Percentiles rank a stretch among this genome's conserved stretches.
Conservation (phyloP, 164 flowering plant genomes). For the Chimonanthus salicifolius region DNA sequence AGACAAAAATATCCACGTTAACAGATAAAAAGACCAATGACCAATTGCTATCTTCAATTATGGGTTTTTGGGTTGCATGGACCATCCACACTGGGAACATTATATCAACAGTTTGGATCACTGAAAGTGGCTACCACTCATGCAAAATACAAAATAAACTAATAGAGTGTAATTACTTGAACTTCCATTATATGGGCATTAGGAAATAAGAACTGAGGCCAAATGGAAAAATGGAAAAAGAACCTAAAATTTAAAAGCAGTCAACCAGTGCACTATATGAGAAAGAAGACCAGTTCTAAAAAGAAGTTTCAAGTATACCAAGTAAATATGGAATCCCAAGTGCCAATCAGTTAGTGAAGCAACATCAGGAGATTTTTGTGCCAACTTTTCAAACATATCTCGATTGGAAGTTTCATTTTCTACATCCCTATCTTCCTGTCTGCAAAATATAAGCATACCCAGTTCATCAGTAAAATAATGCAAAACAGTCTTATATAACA, state of each 20-base stretch:
- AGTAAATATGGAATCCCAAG: slow-evolving; percentile 73
- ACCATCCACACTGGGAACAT: not conserved
- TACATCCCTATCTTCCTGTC: slow-evolving; percentile 67
- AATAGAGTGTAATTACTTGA: not conserved
- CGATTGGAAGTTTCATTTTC: slow-evolving; percentile 41
- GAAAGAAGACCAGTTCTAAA: not conserved
- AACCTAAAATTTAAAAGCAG: not conserved
- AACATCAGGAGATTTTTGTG: slow-evolving; percentile 56
- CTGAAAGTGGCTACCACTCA: not conserved
- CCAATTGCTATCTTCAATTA: not conserved
- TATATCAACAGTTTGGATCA: not conserved
- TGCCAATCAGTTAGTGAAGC: slow-evolving; percentile 84
- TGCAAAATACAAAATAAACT: not conserved
- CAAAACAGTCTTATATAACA: not conserved
- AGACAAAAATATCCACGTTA: not conserved
- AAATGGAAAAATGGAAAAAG: not conserved
- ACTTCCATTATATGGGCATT: not conserved
- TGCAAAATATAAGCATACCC: slow-evolving; percentile 31
- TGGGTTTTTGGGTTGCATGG: not conserved
- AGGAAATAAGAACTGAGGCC: not conserved
- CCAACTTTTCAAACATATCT: slow-evolving; percentile 44
- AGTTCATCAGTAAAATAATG: not conserved
- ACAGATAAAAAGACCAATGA: not conserved
- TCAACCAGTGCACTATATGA: not conserved
- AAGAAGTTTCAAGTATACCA: slow-evolving; percentile 43